Evolutionary conservation across 345 rosid genomes (phyloP), one percentile per base, ranked within the genome.

Genomic region (Adansonia digitata): DNA sequence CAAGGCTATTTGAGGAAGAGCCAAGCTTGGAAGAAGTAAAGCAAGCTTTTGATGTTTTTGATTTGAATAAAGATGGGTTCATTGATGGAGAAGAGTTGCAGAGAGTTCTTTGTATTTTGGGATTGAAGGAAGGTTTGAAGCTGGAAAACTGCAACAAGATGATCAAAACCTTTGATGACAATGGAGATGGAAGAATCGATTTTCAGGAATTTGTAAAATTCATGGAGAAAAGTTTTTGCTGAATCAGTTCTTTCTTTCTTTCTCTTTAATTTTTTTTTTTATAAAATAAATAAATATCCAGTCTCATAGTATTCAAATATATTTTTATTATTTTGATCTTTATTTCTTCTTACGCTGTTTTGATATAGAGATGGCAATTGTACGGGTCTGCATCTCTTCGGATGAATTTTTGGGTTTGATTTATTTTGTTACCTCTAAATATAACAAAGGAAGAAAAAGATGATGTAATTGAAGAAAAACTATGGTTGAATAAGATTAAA

Each of bases 11-110:
- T 77, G 91, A 88, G 43, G 98, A 91, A 75, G 97, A 89, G 80
- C 94, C 94, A 0, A 91, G 98, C 77, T 71, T 89, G 79, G 89
- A 83, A 68, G 98, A 94, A 79, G 69, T 88, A 71, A 92, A 87
- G 80, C 89, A 86, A 72, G 89, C 94, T 74, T 94, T 94, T 76
- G 84, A 86, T 49, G 97, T 90, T 65, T 91, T 90, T 83, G 97
- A 94, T 83, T 83, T 75, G 76, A 89, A 94, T 76, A 78, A 81
- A 82, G 95, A 94, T 78, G 94, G 95, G 53, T 91, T 90, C 74
- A 79, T 94, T 27, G 97, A 89, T 78, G 88, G 89, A 5, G 34
- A 20, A 62, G 97, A 91, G 82, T 78, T 94, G 86, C 92, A 86
- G 82, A 90, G 91, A 80, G 89, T 90, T 71, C 77, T 90, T 37